Conservation (phyloP, 768 basidiomycete genomes). For the Amanita fuliginea region DNA sequence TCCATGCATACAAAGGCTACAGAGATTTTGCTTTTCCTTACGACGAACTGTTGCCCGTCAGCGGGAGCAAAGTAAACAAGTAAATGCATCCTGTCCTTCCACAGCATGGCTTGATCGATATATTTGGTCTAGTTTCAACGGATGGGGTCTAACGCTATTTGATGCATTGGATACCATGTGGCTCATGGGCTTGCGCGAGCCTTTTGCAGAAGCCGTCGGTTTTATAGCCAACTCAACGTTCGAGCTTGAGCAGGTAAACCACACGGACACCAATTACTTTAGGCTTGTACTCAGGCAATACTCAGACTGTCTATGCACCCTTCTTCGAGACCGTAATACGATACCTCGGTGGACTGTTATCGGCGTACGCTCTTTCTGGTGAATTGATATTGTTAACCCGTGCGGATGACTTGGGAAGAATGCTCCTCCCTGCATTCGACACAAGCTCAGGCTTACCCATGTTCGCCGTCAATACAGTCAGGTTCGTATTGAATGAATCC, state of each 20-base stretch:
- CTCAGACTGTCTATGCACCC: slow-evolving; percentile 25
- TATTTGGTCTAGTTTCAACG: slow-evolving; percentile 43
- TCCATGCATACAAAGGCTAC: slow-evolving; percentile 52
- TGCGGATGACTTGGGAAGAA: slow-evolving; percentile 63
- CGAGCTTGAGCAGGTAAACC: slow-evolving; percentile 21
- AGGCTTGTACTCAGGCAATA: neutral
- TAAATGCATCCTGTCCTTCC: slow-evolving; percentile 18
- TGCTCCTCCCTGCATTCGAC: slow-evolving; percentile 62
- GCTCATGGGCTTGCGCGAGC: slow-evolving; percentile 61
- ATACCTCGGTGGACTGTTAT: slow-evolving; percentile 74
- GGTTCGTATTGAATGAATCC: slow-evolving; percentile 18
- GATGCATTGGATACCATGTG: slow-evolving; percentile 81
- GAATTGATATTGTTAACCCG: slow-evolving; percentile 50
- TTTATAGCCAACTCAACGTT: slow-evolving; percentile 39
- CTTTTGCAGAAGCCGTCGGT: slow-evolving; percentile 50
- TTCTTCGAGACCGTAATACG: slow-evolving; percentile 81
- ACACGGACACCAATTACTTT: slow-evolving; percentile 4
- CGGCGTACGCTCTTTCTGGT: slow-evolving; percentile 65
- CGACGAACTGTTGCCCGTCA: slow-evolving; percentile 49
- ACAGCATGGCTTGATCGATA: slow-evolving; percentile 1
- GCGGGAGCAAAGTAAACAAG: slow-evolving; percentile 42
- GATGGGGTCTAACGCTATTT: slow-evolving; percentile 63
- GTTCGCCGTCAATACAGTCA: slow-evolving; percentile 54
- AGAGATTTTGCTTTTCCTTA: slow-evolving; percentile 35
- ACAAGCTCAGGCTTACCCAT: slow-evolving; percentile 60